A percentile compares a stretch with the other conserved stretches of the same genome.
These are phyloP conservation scores for Ascoidea tarda DNA, from an alignment of 805 yeast species.

Conservation along the genomic window DNA sequence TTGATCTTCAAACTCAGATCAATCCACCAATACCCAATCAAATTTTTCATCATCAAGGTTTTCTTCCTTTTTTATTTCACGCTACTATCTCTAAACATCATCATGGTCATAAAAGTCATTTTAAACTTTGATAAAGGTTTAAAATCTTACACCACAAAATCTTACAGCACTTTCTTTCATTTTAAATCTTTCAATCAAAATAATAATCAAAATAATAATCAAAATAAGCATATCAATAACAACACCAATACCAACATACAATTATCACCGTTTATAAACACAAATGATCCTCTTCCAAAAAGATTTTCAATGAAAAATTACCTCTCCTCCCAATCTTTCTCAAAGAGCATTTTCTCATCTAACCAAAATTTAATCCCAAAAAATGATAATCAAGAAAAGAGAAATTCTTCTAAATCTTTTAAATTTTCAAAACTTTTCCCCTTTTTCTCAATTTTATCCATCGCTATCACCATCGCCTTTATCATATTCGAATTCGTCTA, in stretches of 20 bases:
- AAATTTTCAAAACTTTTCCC: background rate
- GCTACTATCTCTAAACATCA: no score
- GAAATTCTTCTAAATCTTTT: background rate
- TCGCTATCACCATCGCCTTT: background rate
- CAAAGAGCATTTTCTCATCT: background rate
- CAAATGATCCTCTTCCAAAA: background rate
- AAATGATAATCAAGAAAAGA: slow-evolving; percentile 3
- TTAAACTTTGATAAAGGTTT: background rate
- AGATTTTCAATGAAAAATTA: no score
- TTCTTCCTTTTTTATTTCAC: no score
- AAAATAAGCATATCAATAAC: background rate
- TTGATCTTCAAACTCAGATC: background rate
- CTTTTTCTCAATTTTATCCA: background rate
- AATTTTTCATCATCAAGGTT: background rate
- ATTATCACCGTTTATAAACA: background rate
- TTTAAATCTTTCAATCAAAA: background rate
- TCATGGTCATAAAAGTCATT: background rate
- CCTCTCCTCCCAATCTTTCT: background rate
- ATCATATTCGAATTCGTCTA: background rate
- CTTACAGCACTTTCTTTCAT: background rate
- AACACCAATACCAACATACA: background rate
- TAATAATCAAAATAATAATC: background rate
- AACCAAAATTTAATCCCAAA: background rate
- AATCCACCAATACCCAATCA: background rate
- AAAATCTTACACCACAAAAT: background rate